A percentile compares a stretch with the other conserved stretches of the same genome.
Conservation (phyloP, 1,139 yeast genomes). For the Pichia sp. region DNA sequence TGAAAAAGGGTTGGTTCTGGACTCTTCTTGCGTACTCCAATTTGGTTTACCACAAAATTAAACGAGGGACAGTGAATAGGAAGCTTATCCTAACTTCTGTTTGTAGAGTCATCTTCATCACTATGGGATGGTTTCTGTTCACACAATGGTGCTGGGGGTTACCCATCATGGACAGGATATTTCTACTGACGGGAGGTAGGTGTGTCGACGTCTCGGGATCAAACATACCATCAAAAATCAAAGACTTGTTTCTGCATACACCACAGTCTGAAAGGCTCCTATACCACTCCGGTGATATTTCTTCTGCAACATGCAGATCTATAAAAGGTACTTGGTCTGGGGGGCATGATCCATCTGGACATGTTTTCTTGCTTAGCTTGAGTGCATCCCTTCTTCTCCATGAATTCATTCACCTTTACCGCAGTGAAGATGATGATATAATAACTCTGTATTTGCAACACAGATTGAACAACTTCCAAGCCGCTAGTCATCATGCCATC, state of each 20-base stretch:
- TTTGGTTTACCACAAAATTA: conserved; percentile 4
- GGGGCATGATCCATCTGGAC: conserved; percentile 97
- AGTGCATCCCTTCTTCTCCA: conserved; percentile 63
- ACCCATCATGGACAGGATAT: conserved; percentile 86
- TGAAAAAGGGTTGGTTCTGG: conserved; percentile 94
- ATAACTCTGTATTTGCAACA: too few relatives aligned
- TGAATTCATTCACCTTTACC: conserved; percentile 38
- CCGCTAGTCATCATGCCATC: too few relatives aligned
- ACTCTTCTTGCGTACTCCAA: conserved; percentile 44
- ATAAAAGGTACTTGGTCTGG: conserved; percentile 76
- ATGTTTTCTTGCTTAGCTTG: conserved; percentile 71
- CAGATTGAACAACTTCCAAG: too few relatives aligned
- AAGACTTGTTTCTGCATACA: conserved; percentile 9
- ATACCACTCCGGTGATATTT: conserved; percentile 15
- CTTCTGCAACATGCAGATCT: conserved; percentile 42
- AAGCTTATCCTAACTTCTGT: conserved; percentile 23
- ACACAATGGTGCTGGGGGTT: conserved; percentile 85
- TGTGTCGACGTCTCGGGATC: conserved; percentile 37
- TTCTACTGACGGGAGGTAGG: conserved; percentile 73
- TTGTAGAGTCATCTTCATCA: conserved; percentile 42
- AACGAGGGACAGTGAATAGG: conserved; percentile 6
- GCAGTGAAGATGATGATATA: conserved; percentile 8
- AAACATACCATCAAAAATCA: conserved; percentile 2
- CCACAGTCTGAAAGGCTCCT: background rate
- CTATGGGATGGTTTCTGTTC: conserved; percentile 75